Conservation (phyloP, 78 protist species). For the Dictyostelium intermedium region DNA sequence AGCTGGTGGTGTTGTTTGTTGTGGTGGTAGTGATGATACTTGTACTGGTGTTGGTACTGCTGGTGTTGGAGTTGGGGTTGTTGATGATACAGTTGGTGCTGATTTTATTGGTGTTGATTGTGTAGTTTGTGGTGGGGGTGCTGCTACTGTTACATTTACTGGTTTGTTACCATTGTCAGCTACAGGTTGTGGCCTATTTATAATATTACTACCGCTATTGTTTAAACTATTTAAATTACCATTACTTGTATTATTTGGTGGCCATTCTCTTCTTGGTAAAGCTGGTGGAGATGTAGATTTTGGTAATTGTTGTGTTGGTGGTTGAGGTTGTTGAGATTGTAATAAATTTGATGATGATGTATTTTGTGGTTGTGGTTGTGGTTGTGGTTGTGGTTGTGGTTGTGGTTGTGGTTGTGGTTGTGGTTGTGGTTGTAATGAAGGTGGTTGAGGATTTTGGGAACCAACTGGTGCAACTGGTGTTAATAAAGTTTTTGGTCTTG, state of each 20-base stretch:
- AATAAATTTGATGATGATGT: neutral
- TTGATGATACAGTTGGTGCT: neutral
- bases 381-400: neutral
- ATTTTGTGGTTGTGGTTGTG: neutral
- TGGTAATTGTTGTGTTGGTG: neutral
- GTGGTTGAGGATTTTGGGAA: neutral
- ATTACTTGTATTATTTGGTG: neutral
- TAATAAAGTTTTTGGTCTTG: constrained; percentile 2
- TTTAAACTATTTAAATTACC: neutral
- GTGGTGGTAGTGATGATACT: neutral
- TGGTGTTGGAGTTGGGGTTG: neutral
- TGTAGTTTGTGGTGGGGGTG: neutral
- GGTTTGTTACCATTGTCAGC: neutral
- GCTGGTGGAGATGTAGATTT: constrained; percentile 15
- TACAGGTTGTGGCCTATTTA: neutral
- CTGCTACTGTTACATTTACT: neutral
- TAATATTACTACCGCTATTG: neutral
- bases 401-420: neutral
- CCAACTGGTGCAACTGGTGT: neutral
- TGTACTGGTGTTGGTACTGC: neutral
- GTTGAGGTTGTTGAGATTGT: neutral
- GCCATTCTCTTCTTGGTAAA: constrained; percentile 24
- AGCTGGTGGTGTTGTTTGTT: neutral
- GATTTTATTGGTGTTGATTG: neutral
- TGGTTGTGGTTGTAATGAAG: neutral